Conservation (phyloP, 345 rosid species). For the Toxicodendron radicans region DNA sequence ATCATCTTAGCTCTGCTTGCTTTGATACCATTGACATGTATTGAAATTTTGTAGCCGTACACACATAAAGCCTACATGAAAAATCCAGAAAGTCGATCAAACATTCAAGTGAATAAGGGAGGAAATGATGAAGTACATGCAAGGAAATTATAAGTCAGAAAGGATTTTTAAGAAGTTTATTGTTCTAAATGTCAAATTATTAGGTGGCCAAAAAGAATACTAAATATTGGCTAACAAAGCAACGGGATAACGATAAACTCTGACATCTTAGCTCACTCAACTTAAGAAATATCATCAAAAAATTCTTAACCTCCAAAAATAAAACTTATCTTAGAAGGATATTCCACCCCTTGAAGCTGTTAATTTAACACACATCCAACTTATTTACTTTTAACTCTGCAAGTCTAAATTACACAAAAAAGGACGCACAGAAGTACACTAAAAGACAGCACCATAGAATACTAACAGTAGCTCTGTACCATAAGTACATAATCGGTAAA, state of each 20-base stretch:
- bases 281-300: background rate
- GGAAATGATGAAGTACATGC: background rate
- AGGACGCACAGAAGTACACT: background rate
- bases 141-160: background rate
- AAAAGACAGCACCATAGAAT: background rate
- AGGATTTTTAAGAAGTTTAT: background rate
- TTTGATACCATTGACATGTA: conserved; percentile 78
- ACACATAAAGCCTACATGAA: conserved; percentile 71
- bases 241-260: background rate
- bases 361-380: background rate
- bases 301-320: background rate
- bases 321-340: background rate
- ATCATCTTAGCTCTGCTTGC: conserved; percentile 89
- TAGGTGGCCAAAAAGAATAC: background rate
- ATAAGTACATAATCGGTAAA: background rate
- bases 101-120: conserved; percentile 7
- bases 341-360: too few species aligned
- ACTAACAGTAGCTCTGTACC: background rate
- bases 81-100: conserved; percentile 20
- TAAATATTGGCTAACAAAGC: background rate
- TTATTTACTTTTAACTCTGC: background rate
- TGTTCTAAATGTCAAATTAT: background rate
- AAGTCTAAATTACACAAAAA: background rate
- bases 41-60: conserved; percentile 58
- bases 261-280: background rate